These are phyloP conservation scores for Zasmidium angulare DNA, from an alignment of 2,329 filamentous ascomycete genomes.

Conservation along the genomic window DNA sequence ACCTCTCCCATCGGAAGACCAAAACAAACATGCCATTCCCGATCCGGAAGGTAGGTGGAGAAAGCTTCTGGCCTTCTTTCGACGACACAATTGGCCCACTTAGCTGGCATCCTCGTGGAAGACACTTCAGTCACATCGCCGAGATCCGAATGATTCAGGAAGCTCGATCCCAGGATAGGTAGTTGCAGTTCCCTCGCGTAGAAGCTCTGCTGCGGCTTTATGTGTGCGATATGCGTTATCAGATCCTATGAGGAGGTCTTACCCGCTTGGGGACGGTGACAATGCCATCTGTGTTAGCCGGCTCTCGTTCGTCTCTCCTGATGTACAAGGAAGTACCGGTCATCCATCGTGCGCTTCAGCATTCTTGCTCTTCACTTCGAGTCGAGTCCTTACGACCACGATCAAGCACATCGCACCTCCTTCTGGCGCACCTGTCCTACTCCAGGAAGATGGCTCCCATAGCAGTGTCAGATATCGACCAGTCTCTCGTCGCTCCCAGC, in stretches of 20 bases:
- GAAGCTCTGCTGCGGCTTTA: too few species aligned
- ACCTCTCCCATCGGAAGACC: neutral
- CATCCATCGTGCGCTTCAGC: neutral
- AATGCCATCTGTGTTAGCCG: too few species aligned
- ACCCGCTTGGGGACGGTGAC: too few species aligned
- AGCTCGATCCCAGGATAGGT: too few species aligned
- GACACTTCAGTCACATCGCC: neutral
- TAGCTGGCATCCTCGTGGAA: neutral
- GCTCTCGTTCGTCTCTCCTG: too few species aligned
- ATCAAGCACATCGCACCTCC: too few species aligned
- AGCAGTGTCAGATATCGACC: neutral
- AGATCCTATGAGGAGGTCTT: too few species aligned
- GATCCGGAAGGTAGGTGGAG: slow-evolving; percentile 1
- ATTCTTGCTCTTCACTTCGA: neutral
- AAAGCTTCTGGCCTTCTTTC: neutral
- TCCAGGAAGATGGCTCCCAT: neutral
- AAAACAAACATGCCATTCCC: neutral
- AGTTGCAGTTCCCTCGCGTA: too few species aligned
- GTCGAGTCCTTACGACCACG: too few species aligned
- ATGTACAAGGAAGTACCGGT: neutral
- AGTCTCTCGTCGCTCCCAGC: neutral
- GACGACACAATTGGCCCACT: neutral
- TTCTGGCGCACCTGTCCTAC: too few species aligned
- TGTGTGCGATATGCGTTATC: too few species aligned
- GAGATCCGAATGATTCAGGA: neutral